A percentile compares a stretch with the other conserved stretches of the same genome.
phyloP scores from a whole-genome alignment of 208 protist species.

The Acanthamoeba polyphaga region DNA sequence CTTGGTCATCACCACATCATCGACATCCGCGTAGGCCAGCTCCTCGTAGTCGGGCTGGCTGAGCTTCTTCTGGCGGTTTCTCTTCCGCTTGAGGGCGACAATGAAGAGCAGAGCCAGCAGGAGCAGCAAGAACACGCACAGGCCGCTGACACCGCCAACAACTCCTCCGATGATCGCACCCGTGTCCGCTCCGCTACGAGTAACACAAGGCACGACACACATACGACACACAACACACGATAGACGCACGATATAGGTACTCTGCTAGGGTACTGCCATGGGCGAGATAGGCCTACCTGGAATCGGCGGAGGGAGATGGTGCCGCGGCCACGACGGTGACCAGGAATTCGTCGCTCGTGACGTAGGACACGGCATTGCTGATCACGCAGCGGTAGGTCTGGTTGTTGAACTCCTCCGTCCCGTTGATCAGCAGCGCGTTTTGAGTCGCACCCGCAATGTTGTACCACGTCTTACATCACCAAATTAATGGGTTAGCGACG shows the following conservation, averaged over 20 bases:
- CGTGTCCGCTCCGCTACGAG: neutral
- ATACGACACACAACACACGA: too few relatives aligned
- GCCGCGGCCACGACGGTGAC: too few relatives aligned
- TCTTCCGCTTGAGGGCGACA: neutral
- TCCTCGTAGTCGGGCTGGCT: neutral
- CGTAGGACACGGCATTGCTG: neutral
- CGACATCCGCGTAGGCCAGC: conserved; percentile 1
- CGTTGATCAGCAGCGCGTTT: neutral
- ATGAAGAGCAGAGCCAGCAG: neutral
- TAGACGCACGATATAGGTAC: too few relatives aligned
- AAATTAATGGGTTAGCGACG: neutral
- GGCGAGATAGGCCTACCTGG: too few relatives aligned
- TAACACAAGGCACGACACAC: too few relatives aligned
- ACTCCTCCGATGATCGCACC: conserved; percentile 5
- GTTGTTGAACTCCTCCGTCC: neutral
- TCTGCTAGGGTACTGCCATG: too few relatives aligned
- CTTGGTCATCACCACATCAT: neutral
- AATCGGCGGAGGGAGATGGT: too few relatives aligned
- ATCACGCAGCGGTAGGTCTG: neutral
- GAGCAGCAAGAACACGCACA: neutral
- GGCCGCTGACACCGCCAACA: neutral
- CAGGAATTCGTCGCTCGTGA: too few relatives aligned
- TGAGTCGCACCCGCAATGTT: neutral
- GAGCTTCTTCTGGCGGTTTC: neutral
- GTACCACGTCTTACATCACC: neutral